These are phyloP conservation scores for Exophiala oligosperma DNA, from an alignment of 2,329 filamentous ascomycete genomes.

Conservation along the genomic window DNA sequence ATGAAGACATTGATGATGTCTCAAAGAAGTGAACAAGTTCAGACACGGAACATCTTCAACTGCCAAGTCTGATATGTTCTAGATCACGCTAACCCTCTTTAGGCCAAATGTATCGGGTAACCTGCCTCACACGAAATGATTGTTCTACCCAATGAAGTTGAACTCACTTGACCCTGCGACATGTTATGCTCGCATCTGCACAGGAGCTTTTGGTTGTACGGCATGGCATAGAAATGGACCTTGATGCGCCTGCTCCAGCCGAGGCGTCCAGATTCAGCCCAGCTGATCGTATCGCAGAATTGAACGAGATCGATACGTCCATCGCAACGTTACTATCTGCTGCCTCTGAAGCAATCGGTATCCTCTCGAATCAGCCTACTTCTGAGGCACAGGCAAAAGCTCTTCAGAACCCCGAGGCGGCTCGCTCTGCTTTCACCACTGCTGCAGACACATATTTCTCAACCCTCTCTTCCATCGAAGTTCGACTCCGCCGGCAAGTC, in stretches of 20 bases:
- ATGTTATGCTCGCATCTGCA: too few species aligned
- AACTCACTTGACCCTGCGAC: too few species aligned
- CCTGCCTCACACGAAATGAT: neutral
- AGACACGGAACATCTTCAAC: neutral
- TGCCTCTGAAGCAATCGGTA: constrained; percentile 63
- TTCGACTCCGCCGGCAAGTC: constrained; percentile 72
- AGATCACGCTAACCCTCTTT: neutral
- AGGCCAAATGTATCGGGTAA: neutral
- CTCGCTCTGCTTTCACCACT: constrained; percentile 48
- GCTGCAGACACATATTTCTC: constrained; percentile 64
- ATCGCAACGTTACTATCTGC: constrained; percentile 54
- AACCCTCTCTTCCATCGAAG: constrained; percentile 71
- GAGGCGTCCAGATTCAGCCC: constrained; percentile 37
- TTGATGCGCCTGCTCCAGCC: neutral
- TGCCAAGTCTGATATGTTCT: neutral
- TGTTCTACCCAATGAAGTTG: too few species aligned
- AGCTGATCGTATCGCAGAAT: constrained; percentile 75
- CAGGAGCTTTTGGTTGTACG: too few species aligned
- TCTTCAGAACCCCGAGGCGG: constrained; percentile 11
- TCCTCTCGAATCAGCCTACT: constrained; percentile 54
- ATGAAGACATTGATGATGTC: neutral
- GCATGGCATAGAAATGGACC: constrained; percentile 13
- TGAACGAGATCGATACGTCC: constrained; percentile 69
- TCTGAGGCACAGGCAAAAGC: constrained; percentile 8
- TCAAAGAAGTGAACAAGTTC: neutral